Conservation (phyloP, 495 filamentous ascomycete genomes). For the Delitschia confertaspora region DNA sequence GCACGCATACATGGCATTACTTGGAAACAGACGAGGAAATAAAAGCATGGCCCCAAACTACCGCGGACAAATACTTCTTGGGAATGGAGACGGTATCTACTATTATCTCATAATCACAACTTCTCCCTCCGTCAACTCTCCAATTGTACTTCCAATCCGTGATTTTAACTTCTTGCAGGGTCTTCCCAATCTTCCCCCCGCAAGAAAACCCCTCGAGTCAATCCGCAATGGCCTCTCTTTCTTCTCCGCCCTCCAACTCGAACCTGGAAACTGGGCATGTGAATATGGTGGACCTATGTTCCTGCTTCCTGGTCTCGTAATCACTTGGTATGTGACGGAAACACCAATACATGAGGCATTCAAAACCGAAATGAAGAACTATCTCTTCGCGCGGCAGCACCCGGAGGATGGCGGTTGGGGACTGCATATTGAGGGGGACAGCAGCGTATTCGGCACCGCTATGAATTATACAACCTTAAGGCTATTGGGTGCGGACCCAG, state of each 20-base stretch:
- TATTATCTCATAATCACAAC: not conserved
- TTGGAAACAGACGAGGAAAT: slow-evolving; percentile 66
- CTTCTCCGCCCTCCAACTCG: slow-evolving; percentile 81
- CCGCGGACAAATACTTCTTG: slow-evolving; percentile 75
- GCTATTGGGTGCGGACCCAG: slow-evolving; percentile 77
- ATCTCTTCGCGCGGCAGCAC: slow-evolving; percentile 80
- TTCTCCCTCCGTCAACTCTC: not conserved
- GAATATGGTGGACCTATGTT: slow-evolving; percentile 93
- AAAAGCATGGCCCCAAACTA: slow-evolving; percentile 73
- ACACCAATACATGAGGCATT: slow-evolving; percentile 76
- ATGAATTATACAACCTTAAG: slow-evolving; percentile 86
- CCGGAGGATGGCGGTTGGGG: slow-evolving; percentile 93
- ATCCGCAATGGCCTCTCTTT: slow-evolving; percentile 79
- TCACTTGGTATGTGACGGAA: slow-evolving; percentile 85
- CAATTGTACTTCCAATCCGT: not conserved
- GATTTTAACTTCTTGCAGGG: slow-evolving; percentile 41
- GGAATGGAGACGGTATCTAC: slow-evolving; percentile 55
- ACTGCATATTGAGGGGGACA: slow-evolving; percentile 91
- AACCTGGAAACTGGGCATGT: slow-evolving; percentile 88
- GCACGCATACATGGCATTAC: slow-evolving; percentile 90
- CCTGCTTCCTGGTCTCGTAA: slow-evolving; percentile 73
- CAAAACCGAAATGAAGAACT: slow-evolving; percentile 83
- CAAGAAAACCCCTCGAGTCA: slow-evolving; percentile 65
- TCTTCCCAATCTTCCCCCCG: slow-evolving; percentile 58
- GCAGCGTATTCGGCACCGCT: slow-evolving; percentile 77